Conservation (phyloP, 768 basidiomycete genomes). For the Boletus rubescentipes region DNA sequence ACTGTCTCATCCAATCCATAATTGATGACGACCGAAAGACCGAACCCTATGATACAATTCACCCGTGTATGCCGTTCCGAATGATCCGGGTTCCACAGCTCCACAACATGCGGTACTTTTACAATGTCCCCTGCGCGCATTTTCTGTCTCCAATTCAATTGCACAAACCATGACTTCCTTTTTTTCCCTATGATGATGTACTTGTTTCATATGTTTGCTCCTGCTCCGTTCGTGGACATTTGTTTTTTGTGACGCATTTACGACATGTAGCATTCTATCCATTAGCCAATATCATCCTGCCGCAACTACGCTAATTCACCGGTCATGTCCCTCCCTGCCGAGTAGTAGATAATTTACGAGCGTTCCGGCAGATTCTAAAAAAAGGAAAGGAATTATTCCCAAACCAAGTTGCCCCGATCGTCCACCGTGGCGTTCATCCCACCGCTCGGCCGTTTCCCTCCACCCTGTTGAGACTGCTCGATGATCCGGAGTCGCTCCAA, state of each 20-base stretch:
- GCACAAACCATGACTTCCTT: constrained; percentile 24
- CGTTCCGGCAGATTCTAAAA: constrained; percentile 8
- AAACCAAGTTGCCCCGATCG: constrained; percentile 56
- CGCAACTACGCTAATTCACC: constrained; percentile 16
- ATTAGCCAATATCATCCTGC: constrained; percentile 14
- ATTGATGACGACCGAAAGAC: constrained; percentile 1
- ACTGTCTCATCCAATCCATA: background rate
- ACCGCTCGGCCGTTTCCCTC: constrained; percentile 40
- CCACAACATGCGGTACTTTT: constrained; percentile 10
- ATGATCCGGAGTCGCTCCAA: constrained; percentile 53
- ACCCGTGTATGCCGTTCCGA: constrained; percentile 10
- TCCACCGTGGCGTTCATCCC: constrained; percentile 65
- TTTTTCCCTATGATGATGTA: constrained; percentile 6
- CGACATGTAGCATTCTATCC: constrained; percentile 20
- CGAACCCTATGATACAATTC: constrained; percentile 7
- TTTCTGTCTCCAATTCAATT: constrained; percentile 9
- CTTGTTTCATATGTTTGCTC: constrained; percentile 5
- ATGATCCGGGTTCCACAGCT: constrained; percentile 13
- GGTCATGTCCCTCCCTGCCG: constrained; percentile 4
- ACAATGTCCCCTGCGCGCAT: constrained; percentile 3
- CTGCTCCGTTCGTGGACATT: constrained; percentile 7
- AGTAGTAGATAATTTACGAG: constrained; percentile 25
- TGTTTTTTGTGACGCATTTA: constrained; percentile 19
- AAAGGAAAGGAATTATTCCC: constrained; percentile 35
- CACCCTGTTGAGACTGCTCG: constrained; percentile 37